A percentile compares a stretch with the other conserved stretches of the same genome.
Conservation (phyloP, 2,329 filamentous ascomycete species). For the Cladophialophora psammophila region DNA sequence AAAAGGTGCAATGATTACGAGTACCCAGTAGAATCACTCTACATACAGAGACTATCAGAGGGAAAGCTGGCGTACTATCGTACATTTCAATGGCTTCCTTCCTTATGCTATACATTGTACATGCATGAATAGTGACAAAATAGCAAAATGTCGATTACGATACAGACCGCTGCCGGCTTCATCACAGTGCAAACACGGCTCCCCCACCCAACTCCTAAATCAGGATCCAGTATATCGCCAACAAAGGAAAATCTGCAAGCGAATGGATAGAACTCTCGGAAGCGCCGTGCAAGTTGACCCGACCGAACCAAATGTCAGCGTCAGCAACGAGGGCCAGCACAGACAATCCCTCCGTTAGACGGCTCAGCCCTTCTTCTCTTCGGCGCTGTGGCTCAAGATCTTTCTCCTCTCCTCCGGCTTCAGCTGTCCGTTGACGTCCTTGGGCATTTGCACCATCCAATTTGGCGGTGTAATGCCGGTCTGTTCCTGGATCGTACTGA, state of each 20-base stretch:
- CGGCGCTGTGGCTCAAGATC: conserved; percentile 8
- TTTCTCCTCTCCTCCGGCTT: conserved; percentile 17
- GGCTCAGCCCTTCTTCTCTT: conserved; percentile 5
- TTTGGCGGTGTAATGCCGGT: conserved; percentile 80
- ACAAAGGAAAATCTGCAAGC: not conserved
- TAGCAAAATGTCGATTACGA: too few relatives aligned
- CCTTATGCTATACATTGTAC: too few relatives aligned
- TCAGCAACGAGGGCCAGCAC: too few relatives aligned
- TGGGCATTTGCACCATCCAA: conserved; percentile 68
- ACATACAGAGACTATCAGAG: too few relatives aligned
- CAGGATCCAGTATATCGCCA: not conserved
- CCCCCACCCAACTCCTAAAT: not conserved
- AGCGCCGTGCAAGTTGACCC: too few relatives aligned
- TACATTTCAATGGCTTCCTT: too few relatives aligned
- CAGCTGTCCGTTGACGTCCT: conserved; percentile 13
- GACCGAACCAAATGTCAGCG: too few relatives aligned
- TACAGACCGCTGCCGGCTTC: not conserved
- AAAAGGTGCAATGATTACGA: too few relatives aligned
- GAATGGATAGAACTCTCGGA: not conserved
- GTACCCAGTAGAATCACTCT: too few relatives aligned
- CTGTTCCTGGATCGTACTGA: conserved; percentile 87
- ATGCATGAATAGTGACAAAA: too few relatives aligned
- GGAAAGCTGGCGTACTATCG: too few relatives aligned
- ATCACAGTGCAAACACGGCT: not conserved
- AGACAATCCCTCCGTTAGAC: too few relatives aligned